Conservation (phyloP, 2,329 filamentous ascomycete genomes). For the Colletotrichum theobromicola region DNA sequence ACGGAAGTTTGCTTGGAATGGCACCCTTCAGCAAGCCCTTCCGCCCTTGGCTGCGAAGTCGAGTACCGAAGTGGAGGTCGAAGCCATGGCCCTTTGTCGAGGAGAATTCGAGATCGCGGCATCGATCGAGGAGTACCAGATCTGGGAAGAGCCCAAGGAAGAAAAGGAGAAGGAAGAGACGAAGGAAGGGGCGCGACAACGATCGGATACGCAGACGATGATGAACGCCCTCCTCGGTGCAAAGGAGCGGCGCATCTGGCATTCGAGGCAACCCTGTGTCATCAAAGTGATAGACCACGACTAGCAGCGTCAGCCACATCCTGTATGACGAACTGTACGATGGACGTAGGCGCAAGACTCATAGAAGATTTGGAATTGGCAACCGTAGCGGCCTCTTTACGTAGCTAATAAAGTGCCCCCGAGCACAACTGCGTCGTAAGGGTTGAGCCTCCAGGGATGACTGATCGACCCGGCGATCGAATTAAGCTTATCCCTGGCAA, state of each 20-base stretch:
- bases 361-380: neutral
- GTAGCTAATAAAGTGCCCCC: constrained; percentile 6
- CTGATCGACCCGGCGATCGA: neutral
- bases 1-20: constrained; percentile 84
- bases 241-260: constrained; percentile 69
- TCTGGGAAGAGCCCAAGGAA: constrained; percentile 45
- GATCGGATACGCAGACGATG: constrained; percentile 61
- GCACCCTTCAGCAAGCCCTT: constrained; percentile 78
- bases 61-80: constrained; percentile 66
- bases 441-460: neutral
- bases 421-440: neutral
- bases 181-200: constrained; percentile 37
- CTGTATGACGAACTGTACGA: constrained; percentile 6
- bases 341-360: constrained; percentile 2
- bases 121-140: constrained; percentile 78
- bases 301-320: constrained; percentile 1
- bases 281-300: constrained; percentile 57
- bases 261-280: constrained; percentile 62
- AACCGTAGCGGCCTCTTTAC: neutral
- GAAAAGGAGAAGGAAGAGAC: constrained; percentile 32
- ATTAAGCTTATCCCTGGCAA: constrained; percentile 17
- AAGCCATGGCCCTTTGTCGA: constrained; percentile 76
- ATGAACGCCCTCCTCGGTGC: constrained; percentile 64
- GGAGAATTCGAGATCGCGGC: constrained; percentile 85
- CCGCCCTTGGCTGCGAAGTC: constrained; percentile 65